Base-by-base conservation (phyloP, 768 basidiomycete genomes). In the Tulasnella sp. region DNA sequence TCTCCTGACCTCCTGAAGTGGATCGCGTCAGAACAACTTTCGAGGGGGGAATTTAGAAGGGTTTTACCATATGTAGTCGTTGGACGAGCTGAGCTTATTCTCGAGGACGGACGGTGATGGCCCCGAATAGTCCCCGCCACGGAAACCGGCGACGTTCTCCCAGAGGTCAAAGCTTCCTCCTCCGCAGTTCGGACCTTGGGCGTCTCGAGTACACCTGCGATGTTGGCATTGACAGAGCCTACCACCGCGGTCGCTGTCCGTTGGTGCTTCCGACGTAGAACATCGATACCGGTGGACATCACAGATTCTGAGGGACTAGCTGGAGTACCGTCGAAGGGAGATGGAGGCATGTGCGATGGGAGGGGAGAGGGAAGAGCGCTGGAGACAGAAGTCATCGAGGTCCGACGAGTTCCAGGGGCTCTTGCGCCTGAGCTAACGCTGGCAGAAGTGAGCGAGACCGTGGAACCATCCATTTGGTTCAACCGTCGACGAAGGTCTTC, bases 191-290 rank as follows among this genome's bases (percentile, higher is more conserved):
- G 86, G 40, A 93, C 84, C 80, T 89, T 88, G 1, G 89, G 87
- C 0, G 91, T 86, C 80, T 98, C 93, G 76, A 97, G 82, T 64
- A 94, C 83, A 0, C 97, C 97, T 11, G 89, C 86, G 0, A 93
- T 97, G 80, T 91, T 96, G 8, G 90, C 88, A 81, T 89, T 91
- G 8, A 93, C 93, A 2, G 95, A 92, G 1, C 93, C 96, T 52
- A 76, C 75, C 31, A 99, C 84, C 4, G 96, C 94, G 36, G 97
- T 93, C 0, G 93, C 93, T 4, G 93, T 96, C 81, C 97, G 96
- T 79, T 90, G 90, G 0, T 90, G 88, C 78, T 95, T 94, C 15
- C 86, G 86, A 70, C 89, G 88, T 7, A 91, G 91, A 17, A 92
- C 85, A 36, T 92, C 91, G 64, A 93, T 82, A 49, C 90, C 86